Conservation (phyloP, 2,329 filamentous ascomycete genomes). For the Dactylellina leptospora region DNA sequence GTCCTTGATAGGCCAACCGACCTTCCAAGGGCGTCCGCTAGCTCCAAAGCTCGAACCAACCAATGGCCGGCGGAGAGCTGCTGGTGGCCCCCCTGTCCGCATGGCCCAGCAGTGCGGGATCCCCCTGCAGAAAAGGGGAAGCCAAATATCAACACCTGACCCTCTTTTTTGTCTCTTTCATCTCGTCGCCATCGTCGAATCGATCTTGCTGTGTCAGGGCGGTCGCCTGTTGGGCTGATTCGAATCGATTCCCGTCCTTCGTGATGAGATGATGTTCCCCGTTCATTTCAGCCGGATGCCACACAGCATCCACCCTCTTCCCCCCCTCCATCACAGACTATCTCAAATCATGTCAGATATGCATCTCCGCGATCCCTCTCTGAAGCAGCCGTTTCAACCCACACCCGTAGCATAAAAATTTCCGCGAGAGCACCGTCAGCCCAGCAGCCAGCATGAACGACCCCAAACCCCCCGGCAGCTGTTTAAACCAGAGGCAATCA, state of each 20-base stretch:
- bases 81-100: slow-evolving; percentile 47
- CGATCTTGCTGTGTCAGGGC: neutral
- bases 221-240: no score
- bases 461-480: slow-evolving; percentile 10
- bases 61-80: slow-evolving; percentile 46
- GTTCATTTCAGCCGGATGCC: slow-evolving; percentile 43
- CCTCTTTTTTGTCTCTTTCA: neutral
- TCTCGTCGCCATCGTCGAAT: neutral
- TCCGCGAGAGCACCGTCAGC: slow-evolving; percentile 27
- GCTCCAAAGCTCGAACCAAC: slow-evolving; percentile 43
- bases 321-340: no score
- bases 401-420: no score
- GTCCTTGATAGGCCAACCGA: slow-evolving; percentile 40
- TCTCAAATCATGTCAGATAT: slow-evolving; percentile 17
- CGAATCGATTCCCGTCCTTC: no score
- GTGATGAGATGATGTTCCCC: slow-evolving; percentile 1
- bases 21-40: slow-evolving; percentile 47
- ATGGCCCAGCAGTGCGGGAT: slow-evolving; percentile 51
- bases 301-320: no score
- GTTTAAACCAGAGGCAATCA: slow-evolving; percentile 42
- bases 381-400: slow-evolving; percentile 51
- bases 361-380: neutral
- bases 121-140: slow-evolving; percentile 47
- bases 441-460: neutral
- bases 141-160: slow-evolving; percentile 48